A percentile compares a stretch with the other conserved stretches of the same genome.
Evolutionary conservation across 441 rosid species (phyloP).

Genomic region (Isatis lusitanica): DNA sequence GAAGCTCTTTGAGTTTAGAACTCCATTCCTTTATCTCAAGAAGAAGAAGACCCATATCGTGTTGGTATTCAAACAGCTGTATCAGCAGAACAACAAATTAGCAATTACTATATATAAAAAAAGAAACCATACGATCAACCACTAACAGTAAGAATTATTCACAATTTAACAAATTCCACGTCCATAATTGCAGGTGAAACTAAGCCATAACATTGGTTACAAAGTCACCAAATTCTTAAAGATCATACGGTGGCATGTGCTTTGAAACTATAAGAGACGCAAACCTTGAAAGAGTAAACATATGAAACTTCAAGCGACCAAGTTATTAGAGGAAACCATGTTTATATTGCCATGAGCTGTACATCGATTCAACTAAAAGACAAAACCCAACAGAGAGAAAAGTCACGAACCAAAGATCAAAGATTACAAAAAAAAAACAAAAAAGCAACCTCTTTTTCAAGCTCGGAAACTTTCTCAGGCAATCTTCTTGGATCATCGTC

Average conservation of each 20-base stretch:
- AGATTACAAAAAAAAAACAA: neutral
- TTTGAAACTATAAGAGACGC: neutral
- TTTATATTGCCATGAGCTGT: constrained; percentile 5
- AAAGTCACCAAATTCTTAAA: neutral
- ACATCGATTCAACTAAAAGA: neutral
- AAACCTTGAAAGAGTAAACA: constrained; percentile 8
- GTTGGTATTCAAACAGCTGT: constrained; percentile 92
- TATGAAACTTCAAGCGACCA: neutral
- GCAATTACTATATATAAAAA: neutral
- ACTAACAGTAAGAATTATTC: neutral
- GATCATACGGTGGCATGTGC: neutral
- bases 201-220: constrained; percentile 1
- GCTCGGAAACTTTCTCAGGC: constrained; percentile 55
- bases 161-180: neutral
- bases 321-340: neutral
- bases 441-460: constrained; percentile 68
- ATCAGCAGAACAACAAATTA: constrained; percentile 18
- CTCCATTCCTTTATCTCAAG: constrained; percentile 91
- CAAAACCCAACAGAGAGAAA: neutral
- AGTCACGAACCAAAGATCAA: neutral
- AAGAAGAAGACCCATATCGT: constrained; percentile 91
- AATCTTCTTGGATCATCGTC: constrained; percentile 34
- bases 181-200: constrained; percentile 15
- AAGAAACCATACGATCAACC: neutral
- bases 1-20: constrained; percentile 69